Base-by-base conservation (phyloP, 2,329 filamentous ascomycete genomes). In the Fulvia fulva region DNA sequence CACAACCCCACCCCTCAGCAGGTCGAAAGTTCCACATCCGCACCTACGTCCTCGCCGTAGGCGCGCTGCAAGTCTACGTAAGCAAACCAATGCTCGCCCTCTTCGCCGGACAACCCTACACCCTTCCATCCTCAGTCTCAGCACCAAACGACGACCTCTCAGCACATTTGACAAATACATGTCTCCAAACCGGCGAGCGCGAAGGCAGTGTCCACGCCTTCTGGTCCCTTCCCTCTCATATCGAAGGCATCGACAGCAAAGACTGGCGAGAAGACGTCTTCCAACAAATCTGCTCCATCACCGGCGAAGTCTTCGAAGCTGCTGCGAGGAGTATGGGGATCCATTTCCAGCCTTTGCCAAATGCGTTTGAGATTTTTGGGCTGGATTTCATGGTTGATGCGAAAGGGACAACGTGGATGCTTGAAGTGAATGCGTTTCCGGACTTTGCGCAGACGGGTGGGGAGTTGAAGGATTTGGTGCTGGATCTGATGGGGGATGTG, bases 371-470 rank as follows among this genome's bases (percentile, higher is more conserved):
- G 77, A 79, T 95, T 7, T 99, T 89, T 72, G 94, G 94, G 0
- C 74, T 97, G 44, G 94, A 99, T 72, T 99, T 94, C 71, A 74
- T 99, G 68, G 86, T 97, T 9, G 90, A 91, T 68, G 80, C 71
- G 0, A 68, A 72, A 8, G 87, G 85, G 0, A 80, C 69, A 3
- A 83, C 85, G 3, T 97, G 87, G 85, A 73, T 99, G 68, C 77
- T 99, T 57, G 94, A 99, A 77, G 84, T 96, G 30, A 99, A 99
- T 77, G 90, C 93, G 0, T 99, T 96, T 75, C 94, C 94, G 9
- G 94, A 99, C 76, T 97, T 97, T 71, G 86, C 83, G 70, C 93
- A 97, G 83, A 96, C 91, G 16, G 94, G 94, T 0, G 81, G 82
- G 7, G 87, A 89, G 57, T 75, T 96, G 63, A 84, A 81, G 70